These are phyloP conservation scores for Perkinsus marinus DNA, from an alignment of 169 alveolate species.

Conservation along the genomic window DNA sequence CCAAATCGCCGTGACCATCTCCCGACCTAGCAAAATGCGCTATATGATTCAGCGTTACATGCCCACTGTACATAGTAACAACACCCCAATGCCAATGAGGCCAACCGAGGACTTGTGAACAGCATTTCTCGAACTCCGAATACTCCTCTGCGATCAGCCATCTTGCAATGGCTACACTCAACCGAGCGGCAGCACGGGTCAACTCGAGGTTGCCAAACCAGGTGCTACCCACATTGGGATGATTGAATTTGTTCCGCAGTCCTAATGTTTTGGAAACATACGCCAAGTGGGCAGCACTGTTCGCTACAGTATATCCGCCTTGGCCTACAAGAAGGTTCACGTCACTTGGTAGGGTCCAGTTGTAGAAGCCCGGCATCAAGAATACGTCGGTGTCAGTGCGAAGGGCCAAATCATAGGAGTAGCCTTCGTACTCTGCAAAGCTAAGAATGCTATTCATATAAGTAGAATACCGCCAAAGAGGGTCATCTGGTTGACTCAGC, in stretches of 20 bases:
- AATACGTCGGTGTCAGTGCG: background rate
- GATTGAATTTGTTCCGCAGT: background rate
- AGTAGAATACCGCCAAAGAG: background rate
- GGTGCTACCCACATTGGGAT: background rate
- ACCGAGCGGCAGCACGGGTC: background rate
- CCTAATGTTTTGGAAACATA: background rate
- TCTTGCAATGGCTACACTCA: background rate
- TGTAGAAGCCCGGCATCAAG: background rate
- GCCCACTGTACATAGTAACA: background rate
- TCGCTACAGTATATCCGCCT: background rate
- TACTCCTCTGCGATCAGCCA: background rate
- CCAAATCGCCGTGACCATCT: background rate
- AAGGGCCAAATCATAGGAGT: background rate
- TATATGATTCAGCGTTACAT: background rate
- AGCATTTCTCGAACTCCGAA: background rate
- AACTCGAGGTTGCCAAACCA: background rate
- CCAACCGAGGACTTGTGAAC: background rate
- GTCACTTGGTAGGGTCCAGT: background rate
- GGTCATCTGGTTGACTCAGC: background rate
- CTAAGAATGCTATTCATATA: background rate
- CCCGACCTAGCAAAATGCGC: background rate
- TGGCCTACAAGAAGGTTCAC: background rate
- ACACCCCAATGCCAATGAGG: background rate
- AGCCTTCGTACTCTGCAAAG: background rate
- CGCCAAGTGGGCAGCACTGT: background rate